These are phyloP conservation scores for Candida endomychidarum DNA, from an alignment of 805 yeast genomes.

Conservation along the genomic window DNA sequence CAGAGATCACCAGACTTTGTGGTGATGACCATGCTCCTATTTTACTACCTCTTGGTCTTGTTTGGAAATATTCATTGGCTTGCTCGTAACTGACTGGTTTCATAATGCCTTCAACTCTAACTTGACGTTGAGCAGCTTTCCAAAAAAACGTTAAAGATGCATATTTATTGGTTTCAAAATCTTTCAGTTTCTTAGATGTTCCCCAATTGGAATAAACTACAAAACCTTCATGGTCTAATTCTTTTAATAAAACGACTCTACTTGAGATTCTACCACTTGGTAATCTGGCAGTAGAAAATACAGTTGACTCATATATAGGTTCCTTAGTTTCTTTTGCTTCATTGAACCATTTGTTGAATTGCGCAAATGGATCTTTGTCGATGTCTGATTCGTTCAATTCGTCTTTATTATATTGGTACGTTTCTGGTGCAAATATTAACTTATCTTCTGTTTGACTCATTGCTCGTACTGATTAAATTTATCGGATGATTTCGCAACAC, in stretches of 20 bases:
- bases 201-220: conserved; percentile 91
- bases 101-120: conserved; percentile 84
- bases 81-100: conserved; percentile 74
- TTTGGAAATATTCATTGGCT: conserved; percentile 72
- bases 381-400: conserved; percentile 57
- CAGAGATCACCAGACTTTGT: conserved; percentile 62
- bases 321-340: conserved; percentile 63
- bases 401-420: conserved; percentile 80
- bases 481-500: conserved; percentile 1
- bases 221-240: conserved; percentile 81
- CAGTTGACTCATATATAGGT: conserved; percentile 75
- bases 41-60: conserved; percentile 90
- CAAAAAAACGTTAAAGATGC: conserved; percentile 90
- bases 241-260: conserved; percentile 83
- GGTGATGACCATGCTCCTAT: conserved; percentile 98
- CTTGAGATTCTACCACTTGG: conserved; percentile 91
- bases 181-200: conserved; percentile 76
- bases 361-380: conserved; percentile 61
- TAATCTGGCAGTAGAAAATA: conserved; percentile 81
- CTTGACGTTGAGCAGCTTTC: conserved; percentile 89
- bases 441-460: conserved; percentile 16
- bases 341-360: conserved; percentile 82
- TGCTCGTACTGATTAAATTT: neutral
- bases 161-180: conserved; percentile 66
- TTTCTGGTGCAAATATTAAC: conserved; percentile 73